Conservation (phyloP, 2,329 filamentous ascomycete genomes). For the Dothiorella sarmentorum region DNA sequence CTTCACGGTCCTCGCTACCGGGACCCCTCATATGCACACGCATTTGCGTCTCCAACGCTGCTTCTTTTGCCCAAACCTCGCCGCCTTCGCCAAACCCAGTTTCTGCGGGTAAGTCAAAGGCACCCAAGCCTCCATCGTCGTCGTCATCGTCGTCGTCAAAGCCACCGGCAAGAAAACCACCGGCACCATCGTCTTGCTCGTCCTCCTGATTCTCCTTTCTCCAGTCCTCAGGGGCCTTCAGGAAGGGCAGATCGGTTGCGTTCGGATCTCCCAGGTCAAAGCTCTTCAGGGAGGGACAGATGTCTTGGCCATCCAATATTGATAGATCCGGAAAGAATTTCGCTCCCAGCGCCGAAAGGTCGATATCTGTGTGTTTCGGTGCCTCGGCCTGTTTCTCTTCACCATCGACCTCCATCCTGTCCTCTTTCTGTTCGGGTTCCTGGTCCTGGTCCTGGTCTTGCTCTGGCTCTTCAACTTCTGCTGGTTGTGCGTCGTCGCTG, state of each 20-base stretch:
- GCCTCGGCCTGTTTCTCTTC: conserved; percentile 33
- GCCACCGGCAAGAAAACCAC: conserved; percentile 73
- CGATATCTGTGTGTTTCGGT: conserved; percentile 52
- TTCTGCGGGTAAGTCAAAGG: conserved; percentile 57
- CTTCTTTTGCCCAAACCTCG: conserved; percentile 90
- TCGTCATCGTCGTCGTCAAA: conserved; percentile 76
- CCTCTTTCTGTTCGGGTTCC: too few species aligned
- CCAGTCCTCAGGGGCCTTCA: conserved; percentile 87
- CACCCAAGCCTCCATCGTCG: conserved; percentile 62
- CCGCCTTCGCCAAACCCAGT: conserved; percentile 92
- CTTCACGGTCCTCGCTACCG: conserved; percentile 53
- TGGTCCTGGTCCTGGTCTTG: conserved; percentile 43
- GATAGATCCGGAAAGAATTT: conserved; percentile 84
- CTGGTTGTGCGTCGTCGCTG: conserved; percentile 74
- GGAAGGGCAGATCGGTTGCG: conserved; percentile 83
- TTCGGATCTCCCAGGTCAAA: conserved; percentile 88
- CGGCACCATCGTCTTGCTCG: conserved; percentile 62
- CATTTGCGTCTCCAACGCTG: conserved; percentile 80
- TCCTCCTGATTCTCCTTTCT: conserved; percentile 65
- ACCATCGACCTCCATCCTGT: conserved; percentile 26
- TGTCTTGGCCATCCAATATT: conserved; percentile 76
- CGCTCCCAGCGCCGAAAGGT: conserved; percentile 68
- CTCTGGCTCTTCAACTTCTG: conserved; percentile 37
- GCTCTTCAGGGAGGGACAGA: conserved; percentile 90
- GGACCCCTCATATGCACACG: conserved; percentile 67